phyloP scores from a whole-genome alignment of 164 flowering plant species.

The Dillenia turbinata region DNA sequence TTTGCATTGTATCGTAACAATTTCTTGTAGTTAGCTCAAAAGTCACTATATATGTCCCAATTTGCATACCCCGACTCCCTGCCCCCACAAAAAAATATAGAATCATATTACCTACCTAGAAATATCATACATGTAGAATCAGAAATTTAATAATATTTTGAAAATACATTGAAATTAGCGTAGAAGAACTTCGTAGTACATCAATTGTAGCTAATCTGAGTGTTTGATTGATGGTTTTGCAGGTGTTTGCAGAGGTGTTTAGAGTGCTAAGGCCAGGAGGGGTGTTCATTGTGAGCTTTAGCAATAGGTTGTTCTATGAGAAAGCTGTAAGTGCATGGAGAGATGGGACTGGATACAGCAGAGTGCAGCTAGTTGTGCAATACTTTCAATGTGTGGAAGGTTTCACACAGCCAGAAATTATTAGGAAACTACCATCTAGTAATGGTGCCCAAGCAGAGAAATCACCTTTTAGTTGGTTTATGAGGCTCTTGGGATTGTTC shows the following conservation, averaged over 20 bases:
- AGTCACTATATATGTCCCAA: too few species aligned
- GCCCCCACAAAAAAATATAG: too few species aligned
- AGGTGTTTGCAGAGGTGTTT: constrained; percentile 83
- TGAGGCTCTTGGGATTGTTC: constrained; percentile 31
- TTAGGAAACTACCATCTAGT: constrained; percentile 36
- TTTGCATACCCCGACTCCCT: too few species aligned
- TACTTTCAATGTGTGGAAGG: constrained; percentile 77
- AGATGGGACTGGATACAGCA: constrained; percentile 61
- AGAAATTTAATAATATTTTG: too few species aligned
- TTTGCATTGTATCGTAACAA: too few species aligned
- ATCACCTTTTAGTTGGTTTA: constrained; percentile 37
- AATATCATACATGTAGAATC: too few species aligned
- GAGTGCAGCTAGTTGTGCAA: constrained; percentile 67
- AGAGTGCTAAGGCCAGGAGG: constrained; percentile 79
- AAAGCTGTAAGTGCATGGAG: constrained; percentile 74
- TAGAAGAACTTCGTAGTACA: too few species aligned
- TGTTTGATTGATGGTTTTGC: background rate
- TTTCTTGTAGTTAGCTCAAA: too few species aligned
- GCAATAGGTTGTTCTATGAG: constrained; percentile 75
- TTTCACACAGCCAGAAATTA: constrained; percentile 54
- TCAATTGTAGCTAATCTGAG: too few species aligned
- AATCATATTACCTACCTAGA: too few species aligned
- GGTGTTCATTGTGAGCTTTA: constrained; percentile 73
- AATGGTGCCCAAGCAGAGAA: constrained; percentile 15
- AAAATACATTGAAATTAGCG: too few species aligned